These are phyloP conservation scores for Ettlia oleoabundans DNA, from an alignment of 139 green algal species.

Conservation along the genomic window DNA sequence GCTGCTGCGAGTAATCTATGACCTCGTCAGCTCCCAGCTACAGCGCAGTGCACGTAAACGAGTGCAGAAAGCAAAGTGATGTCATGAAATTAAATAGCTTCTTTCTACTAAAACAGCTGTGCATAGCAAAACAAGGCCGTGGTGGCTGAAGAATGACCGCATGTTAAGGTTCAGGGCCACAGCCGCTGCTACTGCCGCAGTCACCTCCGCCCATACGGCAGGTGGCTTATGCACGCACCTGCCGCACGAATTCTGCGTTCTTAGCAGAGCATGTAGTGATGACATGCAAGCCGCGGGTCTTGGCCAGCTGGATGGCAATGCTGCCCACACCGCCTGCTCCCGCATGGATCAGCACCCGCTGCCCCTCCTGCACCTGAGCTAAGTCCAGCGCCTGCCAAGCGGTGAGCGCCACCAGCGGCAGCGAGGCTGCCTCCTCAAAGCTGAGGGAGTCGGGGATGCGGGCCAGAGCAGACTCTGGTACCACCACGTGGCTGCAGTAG, in stretches of 20 bases:
- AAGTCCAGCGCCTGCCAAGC: conserved; percentile 35
- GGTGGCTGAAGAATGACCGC: too few species aligned
- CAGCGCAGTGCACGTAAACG: too few species aligned
- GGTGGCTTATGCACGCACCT: not conserved
- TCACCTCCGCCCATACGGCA: not conserved
- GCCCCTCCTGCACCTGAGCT: not conserved
- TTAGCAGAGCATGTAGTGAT: not conserved
- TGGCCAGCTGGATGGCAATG: conserved; percentile 48
- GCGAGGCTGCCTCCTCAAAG: conserved; percentile 21
- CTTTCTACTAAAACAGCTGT: too few species aligned
- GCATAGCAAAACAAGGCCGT: too few species aligned
- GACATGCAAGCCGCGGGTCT: conserved; percentile 1
- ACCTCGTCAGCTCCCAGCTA: conserved; percentile 24
- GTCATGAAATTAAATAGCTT: too few species aligned
- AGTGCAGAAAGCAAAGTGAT: too few species aligned
- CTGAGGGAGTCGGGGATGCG: conserved; percentile 5
- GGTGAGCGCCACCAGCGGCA: conserved; percentile 38
- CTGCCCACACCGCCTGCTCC: conserved; percentile 51
- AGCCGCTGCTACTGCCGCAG: too few species aligned
- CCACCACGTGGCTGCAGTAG: not conserved
- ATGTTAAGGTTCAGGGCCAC: too few species aligned
- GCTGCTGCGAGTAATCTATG: conserved; percentile 14
- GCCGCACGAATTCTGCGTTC: conserved; percentile 3
- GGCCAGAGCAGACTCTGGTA: conserved; percentile 16
- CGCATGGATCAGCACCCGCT: conserved; percentile 52